Evolutionary conservation across 306 rosid species (phyloP).

Genomic region (Fragaria nilgerrensis): DNA sequence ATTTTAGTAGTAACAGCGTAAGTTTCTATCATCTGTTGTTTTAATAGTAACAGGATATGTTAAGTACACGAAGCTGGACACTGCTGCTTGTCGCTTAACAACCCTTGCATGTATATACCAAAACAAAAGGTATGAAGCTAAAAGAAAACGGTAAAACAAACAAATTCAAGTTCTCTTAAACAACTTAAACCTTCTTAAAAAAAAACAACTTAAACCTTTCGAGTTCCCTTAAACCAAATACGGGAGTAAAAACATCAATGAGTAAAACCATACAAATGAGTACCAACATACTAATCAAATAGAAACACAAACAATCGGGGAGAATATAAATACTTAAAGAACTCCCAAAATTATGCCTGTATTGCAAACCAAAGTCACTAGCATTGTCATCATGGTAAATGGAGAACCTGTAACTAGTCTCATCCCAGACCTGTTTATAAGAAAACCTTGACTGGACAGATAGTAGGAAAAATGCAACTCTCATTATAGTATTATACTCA

Average conservation of each 20-base stretch:
- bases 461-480: background rate
- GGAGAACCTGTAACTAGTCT: constrained; percentile 7
- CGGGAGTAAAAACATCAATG: background rate
- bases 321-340: background rate
- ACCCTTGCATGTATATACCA: no score
- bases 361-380: constrained; percentile 14
- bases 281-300: background rate
- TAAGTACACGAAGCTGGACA: no score
- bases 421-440: constrained; percentile 9
- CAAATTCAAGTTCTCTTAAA: no score
- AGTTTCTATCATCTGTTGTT: no score
- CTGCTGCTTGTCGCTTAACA: no score
- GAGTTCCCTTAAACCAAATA: no score
- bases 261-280: background rate
- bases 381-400: background rate
- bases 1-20: no score
- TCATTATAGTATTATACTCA: constrained; percentile 12
- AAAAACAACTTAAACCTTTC: no score
- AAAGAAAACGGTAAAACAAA: no score
- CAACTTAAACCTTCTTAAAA: no score
- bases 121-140: no score
- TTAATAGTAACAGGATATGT: no score
- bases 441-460: constrained; percentile 7
- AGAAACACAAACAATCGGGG: background rate
- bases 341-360: constrained; percentile 8